Base-by-base conservation (phyloP, 2,329 filamentous ascomycete genomes). In the Conoideocrella luteorostrata region DNA sequence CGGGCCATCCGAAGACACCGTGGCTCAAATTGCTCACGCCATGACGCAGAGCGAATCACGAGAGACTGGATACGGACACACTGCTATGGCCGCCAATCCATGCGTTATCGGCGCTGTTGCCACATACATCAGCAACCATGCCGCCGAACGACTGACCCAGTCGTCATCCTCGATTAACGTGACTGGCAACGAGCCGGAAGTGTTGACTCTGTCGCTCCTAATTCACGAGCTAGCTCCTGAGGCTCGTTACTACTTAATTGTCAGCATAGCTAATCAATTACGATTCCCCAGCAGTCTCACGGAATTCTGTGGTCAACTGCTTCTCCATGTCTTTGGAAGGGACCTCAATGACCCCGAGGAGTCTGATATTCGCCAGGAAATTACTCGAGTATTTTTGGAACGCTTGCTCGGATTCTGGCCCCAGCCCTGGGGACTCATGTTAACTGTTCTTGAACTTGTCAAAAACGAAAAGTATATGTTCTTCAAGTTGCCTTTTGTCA, bases 371-470 rank as follows among this genome's bases (percentile, higher is more conserved):
- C 86, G 91, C 28, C 86, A 97, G 67, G 88, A 94, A 62, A 91
- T 98, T 46, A 88, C 88, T 41, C 81, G 91, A 37, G 82, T 96
- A 20, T 71, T 98, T 36, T 73, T 96, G 29, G 93, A 98, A 72
- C 81, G 93, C 39, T 72, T 96, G 37, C 79, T 94, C 47, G 86
- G 88, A 18, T 88, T 88, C 62, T 88, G 90, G 68, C 91, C 91
- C 41, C 91, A 97, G 62, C 91, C 94, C 15, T 97, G 91, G 91
- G 94, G 94, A 11, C 70, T 98, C 34, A 83, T 96, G 61, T 83
- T 90, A 50, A 91, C 89, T 28, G 77, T 95, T 48, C 70, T 93
- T 50, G 93, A 97, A 69, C 76, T 98, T 45, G 74, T 95, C 53
- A 94, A 95, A 72, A 96, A 95, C 61, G 83, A 86, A 43, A 87